Conservation (phyloP, 164 flowering plant species). For the Annona squamosa region DNA sequence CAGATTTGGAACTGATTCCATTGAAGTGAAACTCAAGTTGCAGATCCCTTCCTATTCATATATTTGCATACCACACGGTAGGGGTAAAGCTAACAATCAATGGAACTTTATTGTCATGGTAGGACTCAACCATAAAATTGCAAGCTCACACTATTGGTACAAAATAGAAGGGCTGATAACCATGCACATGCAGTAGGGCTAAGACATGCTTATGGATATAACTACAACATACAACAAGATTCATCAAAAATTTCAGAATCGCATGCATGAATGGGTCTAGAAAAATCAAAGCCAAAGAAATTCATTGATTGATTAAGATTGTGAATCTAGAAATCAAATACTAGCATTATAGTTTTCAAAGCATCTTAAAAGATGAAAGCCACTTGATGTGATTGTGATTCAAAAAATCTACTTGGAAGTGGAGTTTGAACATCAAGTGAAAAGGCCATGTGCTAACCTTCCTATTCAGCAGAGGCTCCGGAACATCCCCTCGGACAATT, state of each 20-base stretch:
- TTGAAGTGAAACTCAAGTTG: too few relatives aligned
- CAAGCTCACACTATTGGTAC: not conserved
- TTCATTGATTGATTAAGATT: not conserved
- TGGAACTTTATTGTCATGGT: too few relatives aligned
- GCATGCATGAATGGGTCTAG: not conserved
- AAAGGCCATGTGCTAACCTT: constrained; percentile 39
- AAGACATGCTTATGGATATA: not conserved
- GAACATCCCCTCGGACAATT: constrained; percentile 94
- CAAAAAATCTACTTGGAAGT: not conserved
- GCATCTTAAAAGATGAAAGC: not conserved
- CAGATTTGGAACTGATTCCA: too few relatives aligned
- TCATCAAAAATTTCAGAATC: not conserved
- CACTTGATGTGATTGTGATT: not conserved
- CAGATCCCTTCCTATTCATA: too few relatives aligned
- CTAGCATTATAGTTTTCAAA: not conserved
- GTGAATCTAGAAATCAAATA: not conserved
- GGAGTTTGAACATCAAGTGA: not conserved
- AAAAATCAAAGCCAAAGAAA: not conserved
- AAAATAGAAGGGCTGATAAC: not conserved
- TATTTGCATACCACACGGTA: too few relatives aligned
- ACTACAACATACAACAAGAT: not conserved
- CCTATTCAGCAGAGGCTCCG: constrained; percentile 75
- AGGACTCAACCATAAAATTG: not conserved
- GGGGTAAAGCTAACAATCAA: too few relatives aligned
- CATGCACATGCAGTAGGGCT: not conserved